Evolutionary conservation across 352 stramenopile species (phyloP), one percentile per base, ranked within the genome.

Genomic region (Pythium brachiatum): DNA sequence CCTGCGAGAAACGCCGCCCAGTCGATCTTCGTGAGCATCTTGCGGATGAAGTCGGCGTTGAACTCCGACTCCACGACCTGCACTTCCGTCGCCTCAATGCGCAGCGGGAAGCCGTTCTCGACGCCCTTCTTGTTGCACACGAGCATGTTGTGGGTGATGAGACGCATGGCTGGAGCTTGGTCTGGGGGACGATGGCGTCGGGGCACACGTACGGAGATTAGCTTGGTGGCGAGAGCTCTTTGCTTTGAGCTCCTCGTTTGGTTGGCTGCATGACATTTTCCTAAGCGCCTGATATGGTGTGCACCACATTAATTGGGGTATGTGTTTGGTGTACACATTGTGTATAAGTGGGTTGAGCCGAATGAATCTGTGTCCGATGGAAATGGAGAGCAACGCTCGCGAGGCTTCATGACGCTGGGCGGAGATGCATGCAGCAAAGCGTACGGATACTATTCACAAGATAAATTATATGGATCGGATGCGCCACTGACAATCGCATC

Each of bases 81-180:
- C 21, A 95, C 71, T 58, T 94, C 68, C 9, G 81, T 76, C 8
- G 85, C 73, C 58, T 97, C 89, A 36, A 98, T 94, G 52, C 66
- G 61, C 43, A 98, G 75, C n/a, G 94, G 94, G 67, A 96, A 98
- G 43, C 94, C 94, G 48, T 95, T 94, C 63, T 74, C 68, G 13
- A 98, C 94, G 57, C 89, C 92, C 72, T 98, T 98, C 70, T 97
- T 95, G 73, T 97, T 97, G 76, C 86, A 97, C 57, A 89, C 76
- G 54, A 98, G 90, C 81, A 97, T 83, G 75, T 98, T 98, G 76
- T 98, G 92, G 31, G 93, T 98, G 69, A 98, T 94, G 27, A 98
- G 79, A 32, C 88, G 86, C 89, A 97, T 97, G 58, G 36, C 65
- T 41, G 34, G 27, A 25, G 29, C 21, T 46, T 36, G 25, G 29